A percentile compares a stretch with the other conserved stretches of the same genome.
Evolutionary conservation across 371 early-diverging fungal genomes (phyloP).

Genomic region (Zopfochytrium polystomum): DNA sequence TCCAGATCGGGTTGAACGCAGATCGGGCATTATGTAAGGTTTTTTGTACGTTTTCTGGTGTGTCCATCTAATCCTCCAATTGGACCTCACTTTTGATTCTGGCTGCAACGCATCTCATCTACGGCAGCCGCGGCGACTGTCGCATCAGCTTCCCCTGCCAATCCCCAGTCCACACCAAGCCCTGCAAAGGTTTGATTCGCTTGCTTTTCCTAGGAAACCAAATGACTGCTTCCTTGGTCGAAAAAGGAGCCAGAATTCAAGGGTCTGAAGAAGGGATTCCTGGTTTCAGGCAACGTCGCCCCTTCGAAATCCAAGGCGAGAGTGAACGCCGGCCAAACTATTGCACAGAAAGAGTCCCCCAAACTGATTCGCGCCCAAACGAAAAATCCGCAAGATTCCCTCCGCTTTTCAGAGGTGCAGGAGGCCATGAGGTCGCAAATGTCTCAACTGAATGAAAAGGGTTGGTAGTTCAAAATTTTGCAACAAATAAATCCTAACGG

Average conservation of each 20-base stretch:
- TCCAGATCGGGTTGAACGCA: not conserved
- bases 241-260: slow-evolving; percentile 5
- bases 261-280: slow-evolving; percentile 35
- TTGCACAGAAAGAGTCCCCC: slow-evolving; percentile 18
- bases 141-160: not conserved
- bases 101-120: no score
- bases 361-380: slow-evolving; percentile 10
- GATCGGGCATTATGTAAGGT: not conserved
- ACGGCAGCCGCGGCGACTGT: no score
- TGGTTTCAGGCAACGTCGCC: slow-evolving; percentile 5
- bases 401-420: slow-evolving; percentile 37
- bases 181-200: not conserved
- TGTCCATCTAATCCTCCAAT: no score
- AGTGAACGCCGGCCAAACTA: not conserved
- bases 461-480: not conserved
- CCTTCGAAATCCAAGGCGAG: not conserved
- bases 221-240: not conserved
- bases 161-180: not conserved
- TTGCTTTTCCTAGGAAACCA: not conserved
- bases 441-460: slow-evolving; percentile 19
- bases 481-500: not conserved
- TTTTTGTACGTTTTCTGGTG: no score
- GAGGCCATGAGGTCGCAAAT: slow-evolving; percentile 27
- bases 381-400: slow-evolving; percentile 7
- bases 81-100: no score